phyloP scores from a whole-genome alignment of 306 rosid species.

The Arachis stenosperma region DNA sequence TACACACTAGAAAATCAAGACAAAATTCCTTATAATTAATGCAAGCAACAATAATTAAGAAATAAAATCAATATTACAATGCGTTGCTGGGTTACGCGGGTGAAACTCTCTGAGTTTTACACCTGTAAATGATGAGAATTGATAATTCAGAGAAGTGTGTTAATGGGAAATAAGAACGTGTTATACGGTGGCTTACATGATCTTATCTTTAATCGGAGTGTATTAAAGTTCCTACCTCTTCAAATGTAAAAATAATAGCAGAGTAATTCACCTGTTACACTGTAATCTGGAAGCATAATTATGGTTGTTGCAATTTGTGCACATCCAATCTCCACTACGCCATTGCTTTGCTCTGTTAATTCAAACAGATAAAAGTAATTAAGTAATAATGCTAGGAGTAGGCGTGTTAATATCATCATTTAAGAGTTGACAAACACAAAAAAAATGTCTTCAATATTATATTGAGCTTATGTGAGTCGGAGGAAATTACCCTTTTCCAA shows the following conservation, averaged over 20 bases:
- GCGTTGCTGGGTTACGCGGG: constrained; percentile 64
- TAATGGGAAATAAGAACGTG: constrained; percentile 12
- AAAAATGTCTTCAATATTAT: not conserved
- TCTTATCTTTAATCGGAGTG: not conserved
- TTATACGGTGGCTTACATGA: constrained; percentile 6
- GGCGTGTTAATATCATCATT: constrained; percentile 20
- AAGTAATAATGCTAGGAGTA: constrained; percentile 30
- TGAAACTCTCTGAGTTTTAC: constrained; percentile 71
- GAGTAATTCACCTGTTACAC: constrained; percentile 77
- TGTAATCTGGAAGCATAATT: constrained; percentile 91
- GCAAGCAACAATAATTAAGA: constrained; percentile 34
- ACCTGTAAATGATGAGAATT: constrained; percentile 58
- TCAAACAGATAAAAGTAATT: constrained; percentile 28
- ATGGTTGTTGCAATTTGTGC: constrained; percentile 92
- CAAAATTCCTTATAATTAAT: constrained; percentile 40
- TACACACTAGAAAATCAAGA: constrained; percentile 41
- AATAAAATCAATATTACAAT: constrained; percentile 44
- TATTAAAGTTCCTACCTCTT: constrained; percentile 1
- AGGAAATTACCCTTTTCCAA: constrained; percentile 83
- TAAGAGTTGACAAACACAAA: constrained; percentile 11
- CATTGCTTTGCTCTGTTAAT: constrained; percentile 90
- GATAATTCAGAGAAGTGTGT: constrained; percentile 28
- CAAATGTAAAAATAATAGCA: constrained; percentile 1
- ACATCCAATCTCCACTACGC: constrained; percentile 97
- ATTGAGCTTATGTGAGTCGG: constrained; percentile 7